Evolutionary conservation across 805 yeast genomes (phyloP).

Genomic region (Yamadazyma tumulicola): DNA sequence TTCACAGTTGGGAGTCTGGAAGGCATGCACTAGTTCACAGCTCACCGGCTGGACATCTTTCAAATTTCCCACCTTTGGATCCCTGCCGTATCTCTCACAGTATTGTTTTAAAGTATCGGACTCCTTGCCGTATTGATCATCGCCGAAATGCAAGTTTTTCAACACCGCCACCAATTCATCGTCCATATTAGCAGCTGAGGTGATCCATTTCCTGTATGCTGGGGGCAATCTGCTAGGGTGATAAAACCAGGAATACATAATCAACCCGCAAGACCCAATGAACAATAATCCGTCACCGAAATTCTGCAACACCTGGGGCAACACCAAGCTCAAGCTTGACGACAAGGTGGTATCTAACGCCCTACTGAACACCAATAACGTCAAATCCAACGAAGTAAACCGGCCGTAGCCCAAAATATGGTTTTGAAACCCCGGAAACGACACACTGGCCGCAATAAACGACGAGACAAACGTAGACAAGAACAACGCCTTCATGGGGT

Average conservation of each 20-base stretch:
- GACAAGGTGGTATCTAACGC: conserved; percentile 32
- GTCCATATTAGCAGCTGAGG: conserved; percentile 48
- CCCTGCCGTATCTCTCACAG: conserved; percentile 31
- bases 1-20: conserved; percentile 38
- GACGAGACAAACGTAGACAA: conserved; percentile 25
- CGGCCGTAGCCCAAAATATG: conserved; percentile 27
- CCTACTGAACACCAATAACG: conserved; percentile 32
- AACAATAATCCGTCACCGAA: conserved; percentile 28
- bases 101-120: conserved; percentile 27
- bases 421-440: conserved; percentile 31
- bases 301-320: conserved; percentile 16
- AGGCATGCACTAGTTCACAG: conserved; percentile 41
- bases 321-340: conserved; percentile 20
- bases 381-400: conserved; percentile 32
- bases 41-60: conserved; percentile 27
- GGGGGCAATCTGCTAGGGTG: conserved; percentile 40
- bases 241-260: conserved; percentile 39
- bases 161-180: conserved; percentile 32
- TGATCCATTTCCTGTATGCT: conserved; percentile 45
- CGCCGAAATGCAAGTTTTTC: conserved; percentile 25
- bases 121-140: conserved; percentile 33
- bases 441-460: conserved; percentile 23
- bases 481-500: conserved; percentile 11
- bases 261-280: conserved; percentile 24
- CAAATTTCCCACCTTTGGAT: conserved; percentile 26